Evolutionary conservation across 176 grass and related monocot species (phyloP).

Genomic region (Microstegium vimineum): DNA sequence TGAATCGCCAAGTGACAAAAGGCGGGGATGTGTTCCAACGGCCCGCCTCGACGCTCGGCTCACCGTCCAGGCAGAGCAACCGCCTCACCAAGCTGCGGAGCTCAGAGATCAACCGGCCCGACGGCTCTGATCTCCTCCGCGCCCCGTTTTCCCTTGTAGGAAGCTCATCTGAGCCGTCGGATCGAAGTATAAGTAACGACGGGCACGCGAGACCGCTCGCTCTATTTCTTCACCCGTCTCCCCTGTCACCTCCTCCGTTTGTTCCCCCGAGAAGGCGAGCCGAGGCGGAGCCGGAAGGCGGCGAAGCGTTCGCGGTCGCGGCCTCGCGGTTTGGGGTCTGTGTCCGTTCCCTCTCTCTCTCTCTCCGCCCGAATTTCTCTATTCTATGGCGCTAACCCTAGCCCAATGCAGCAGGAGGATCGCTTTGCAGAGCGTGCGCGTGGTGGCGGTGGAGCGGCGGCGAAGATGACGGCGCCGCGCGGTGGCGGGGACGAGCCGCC

Average conservation of each 20-base stretch:
- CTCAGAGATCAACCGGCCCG: background rate
- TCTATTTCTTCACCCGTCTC: conserved; percentile 27
- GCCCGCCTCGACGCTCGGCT: conserved; percentile 14
- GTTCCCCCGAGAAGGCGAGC: conserved; percentile 10
- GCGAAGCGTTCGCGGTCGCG: conserved; percentile 20
- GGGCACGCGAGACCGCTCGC: background rate
- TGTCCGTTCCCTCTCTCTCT: background rate
- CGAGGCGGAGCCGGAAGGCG: conserved; percentile 30
- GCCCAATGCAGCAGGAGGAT: conserved; percentile 21
- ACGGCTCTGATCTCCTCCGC: conserved; percentile 14
- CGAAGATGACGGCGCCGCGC: conserved; percentile 33
- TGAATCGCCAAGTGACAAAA: background rate
- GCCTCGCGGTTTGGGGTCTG: conserved; percentile 25
- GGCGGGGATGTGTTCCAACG: background rate
- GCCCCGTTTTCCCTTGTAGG: background rate
- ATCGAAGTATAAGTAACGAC: conserved; percentile 33
- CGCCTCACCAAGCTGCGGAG: background rate
- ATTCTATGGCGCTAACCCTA: conserved; percentile 16
- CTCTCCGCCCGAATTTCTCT: background rate
- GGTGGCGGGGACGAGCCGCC: conserved; percentile 25
- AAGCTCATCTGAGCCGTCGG: conserved; percentile 17
- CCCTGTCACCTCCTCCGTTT: conserved; percentile 35
- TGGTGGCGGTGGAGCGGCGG: conserved; percentile 15
- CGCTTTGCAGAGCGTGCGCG: background rate
- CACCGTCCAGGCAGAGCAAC: conserved; percentile 4